Conservation (phyloP, 2,329 filamentous ascomycete genomes). For the Cytospora schulzeri region DNA sequence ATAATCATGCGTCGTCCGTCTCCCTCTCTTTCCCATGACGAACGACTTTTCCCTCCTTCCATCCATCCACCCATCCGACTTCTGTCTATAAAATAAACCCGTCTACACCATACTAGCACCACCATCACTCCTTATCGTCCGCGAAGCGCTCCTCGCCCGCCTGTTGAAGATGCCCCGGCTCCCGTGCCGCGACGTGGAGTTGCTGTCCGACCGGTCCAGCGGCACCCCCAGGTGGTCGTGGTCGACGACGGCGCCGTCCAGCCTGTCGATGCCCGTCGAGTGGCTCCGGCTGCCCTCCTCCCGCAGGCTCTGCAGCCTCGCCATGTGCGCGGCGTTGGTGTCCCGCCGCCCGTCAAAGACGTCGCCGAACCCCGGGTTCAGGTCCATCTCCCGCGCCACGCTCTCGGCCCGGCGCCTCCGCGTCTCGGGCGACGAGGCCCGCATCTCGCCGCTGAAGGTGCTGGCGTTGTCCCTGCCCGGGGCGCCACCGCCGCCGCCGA, state of each 20-base stretch:
- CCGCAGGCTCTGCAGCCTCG: conserved; percentile 24
- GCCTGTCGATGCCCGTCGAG: conserved; percentile 12
- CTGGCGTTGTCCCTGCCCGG: neutral
- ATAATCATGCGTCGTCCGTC: neutral
- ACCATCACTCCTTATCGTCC: conserved; percentile 4
- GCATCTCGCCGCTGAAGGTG: neutral
- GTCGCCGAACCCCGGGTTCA: conserved; percentile 23
- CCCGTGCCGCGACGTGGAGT: conserved; percentile 3
- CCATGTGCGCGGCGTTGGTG: conserved; percentile 13
- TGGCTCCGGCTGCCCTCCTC: conserved; percentile 12
- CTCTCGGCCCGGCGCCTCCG: conserved; percentile 24
- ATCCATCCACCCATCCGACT: neutral
- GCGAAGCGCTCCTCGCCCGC: conserved; percentile 23
- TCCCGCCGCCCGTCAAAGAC: conserved; percentile 26
- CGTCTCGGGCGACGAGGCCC: conserved; percentile 1
- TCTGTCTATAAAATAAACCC: too few species aligned
- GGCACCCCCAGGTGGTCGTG: neutral
- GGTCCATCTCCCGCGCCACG: conserved; percentile 12
- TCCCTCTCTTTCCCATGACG: too few species aligned
- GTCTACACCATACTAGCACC: conserved; percentile 13
- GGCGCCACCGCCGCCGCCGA: neutral
- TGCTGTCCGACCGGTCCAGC: conserved; percentile 7
- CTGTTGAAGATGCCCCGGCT: conserved; percentile 22
- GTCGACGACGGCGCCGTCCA: neutral
- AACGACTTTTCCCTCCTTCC: neutral